These are phyloP conservation scores for Funneliformis mosseae DNA, from an alignment of 192 early-diverging fungal genomes.

Conservation along the genomic window DNA sequence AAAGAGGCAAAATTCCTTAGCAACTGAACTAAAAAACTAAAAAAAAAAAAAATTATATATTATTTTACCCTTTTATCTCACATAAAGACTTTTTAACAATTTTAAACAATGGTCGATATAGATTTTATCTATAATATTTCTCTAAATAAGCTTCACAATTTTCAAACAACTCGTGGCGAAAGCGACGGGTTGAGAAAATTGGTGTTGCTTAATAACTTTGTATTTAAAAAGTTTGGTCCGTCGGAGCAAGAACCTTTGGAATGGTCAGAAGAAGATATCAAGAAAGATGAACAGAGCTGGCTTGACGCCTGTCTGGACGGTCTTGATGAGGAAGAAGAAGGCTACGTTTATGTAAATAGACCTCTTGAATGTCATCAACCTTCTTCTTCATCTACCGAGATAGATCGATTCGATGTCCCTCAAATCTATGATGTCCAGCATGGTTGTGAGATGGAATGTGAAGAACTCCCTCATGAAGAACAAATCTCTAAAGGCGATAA, in stretches of 20 bases:
- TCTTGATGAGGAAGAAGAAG: constrained; percentile 11
- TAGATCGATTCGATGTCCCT: background rate
- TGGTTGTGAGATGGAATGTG: background rate
- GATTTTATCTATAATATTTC: background rate
- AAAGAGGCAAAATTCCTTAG: background rate
- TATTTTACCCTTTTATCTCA: no score
- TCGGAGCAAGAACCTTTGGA: background rate
- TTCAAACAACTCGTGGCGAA: background rate
- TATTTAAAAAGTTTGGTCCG: background rate
- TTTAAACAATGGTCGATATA: background rate
- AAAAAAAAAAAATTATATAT: no score
- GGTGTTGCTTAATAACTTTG: constrained; percentile 15
- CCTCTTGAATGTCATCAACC: background rate
- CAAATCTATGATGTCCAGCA: background rate
- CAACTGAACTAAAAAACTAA: no score
- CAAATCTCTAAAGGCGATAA: background rate
- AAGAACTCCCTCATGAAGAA: background rate
- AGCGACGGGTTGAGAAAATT: constrained; percentile 8
- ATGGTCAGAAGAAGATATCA: constrained; percentile 27
- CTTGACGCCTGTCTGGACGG: constrained; percentile 20
- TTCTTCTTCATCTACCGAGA: background rate
- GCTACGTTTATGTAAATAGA: background rate
- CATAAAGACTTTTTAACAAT: background rate
- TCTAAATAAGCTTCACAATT: constrained; percentile 8
- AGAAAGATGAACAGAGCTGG: constrained; percentile 29